A percentile compares a stretch with the other conserved stretches of the same genome.
These are phyloP conservation scores for Acanthamoeba quina DNA, from an alignment of 208 protist genomes.

Conservation along the genomic window DNA sequence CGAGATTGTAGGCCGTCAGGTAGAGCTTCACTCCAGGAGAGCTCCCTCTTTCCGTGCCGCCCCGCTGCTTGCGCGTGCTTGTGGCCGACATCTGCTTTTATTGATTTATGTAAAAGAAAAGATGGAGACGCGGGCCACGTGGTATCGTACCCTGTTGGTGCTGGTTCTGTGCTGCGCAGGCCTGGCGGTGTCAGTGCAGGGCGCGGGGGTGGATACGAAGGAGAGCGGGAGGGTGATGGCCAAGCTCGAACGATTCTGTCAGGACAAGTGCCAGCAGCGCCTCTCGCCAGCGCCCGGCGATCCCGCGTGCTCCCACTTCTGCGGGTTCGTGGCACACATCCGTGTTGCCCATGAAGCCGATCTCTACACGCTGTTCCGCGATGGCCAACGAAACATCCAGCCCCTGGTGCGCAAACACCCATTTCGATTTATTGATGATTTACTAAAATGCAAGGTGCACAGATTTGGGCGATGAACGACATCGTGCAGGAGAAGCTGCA, in stretches of 20 bases:
- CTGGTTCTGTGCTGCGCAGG: neutral
- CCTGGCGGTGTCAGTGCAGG: neutral
- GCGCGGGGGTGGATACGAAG: neutral
- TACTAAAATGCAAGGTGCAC: neutral
- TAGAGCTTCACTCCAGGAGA: neutral
- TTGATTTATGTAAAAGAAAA: too few relatives aligned
- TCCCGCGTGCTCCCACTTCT: neutral
- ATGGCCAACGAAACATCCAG: neutral
- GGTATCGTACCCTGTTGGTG: neutral
- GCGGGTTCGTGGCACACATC: neutral
- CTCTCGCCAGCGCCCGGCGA: neutral
- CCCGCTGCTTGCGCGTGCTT: neutral
- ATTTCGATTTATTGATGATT: neutral
- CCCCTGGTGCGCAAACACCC: neutral
- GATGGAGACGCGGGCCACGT: too few relatives aligned
- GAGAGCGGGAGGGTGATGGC: neutral
- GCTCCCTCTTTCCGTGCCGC: neutral
- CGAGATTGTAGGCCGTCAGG: slow-evolving; percentile 39
- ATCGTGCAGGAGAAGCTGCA: slow-evolving; percentile 11
- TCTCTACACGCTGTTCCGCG: neutral
- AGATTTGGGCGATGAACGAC: slow-evolving; percentile 21
- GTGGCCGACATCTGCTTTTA: too few relatives aligned
- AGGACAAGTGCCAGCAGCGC: neutral
- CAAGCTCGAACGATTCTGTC: neutral
- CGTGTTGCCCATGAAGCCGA: neutral